A percentile compares a stretch with the other conserved stretches of the same genome.
Conservation (phyloP, 2,329 filamentous ascomycete genomes). For the Ophiostoma populinum region DNA sequence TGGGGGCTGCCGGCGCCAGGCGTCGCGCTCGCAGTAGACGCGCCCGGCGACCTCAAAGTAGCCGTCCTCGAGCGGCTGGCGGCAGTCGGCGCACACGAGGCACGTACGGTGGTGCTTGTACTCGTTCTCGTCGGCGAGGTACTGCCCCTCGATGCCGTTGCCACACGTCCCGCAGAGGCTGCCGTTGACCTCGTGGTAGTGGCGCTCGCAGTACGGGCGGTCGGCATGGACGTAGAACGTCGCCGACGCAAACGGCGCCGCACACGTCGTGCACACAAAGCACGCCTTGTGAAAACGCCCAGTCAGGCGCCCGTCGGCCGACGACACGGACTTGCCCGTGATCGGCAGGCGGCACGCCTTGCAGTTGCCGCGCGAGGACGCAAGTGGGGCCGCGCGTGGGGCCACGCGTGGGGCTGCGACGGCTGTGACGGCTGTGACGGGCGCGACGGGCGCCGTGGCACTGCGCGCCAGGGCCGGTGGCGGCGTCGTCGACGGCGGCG, state of each 20-base stretch:
- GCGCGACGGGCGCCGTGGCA: too few relatives aligned
- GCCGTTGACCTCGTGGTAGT: slow-evolving; percentile 84
- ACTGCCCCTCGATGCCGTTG: slow-evolving; percentile 81
- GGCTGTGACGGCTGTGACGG: too few relatives aligned
- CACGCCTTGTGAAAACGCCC: slow-evolving; percentile 91
- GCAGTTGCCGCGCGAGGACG: slow-evolving; percentile 51
- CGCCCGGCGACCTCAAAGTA: slow-evolving; percentile 78
- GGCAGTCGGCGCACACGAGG: slow-evolving; percentile 70
- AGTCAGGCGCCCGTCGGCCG: slow-evolving; percentile 77
- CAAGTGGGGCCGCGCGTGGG: not conserved
- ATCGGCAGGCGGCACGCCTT: slow-evolving; percentile 67
- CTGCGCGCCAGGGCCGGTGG: not conserved
- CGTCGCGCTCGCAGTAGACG: slow-evolving; percentile 78
- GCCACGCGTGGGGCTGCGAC: not conserved
- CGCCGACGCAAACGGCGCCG: slow-evolving; percentile 62
- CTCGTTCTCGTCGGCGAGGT: slow-evolving; percentile 62
- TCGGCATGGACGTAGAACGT: slow-evolving; percentile 88
- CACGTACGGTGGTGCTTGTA: slow-evolving; percentile 78
- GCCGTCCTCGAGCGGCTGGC: slow-evolving; percentile 55
- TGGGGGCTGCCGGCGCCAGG: slow-evolving; percentile 47
- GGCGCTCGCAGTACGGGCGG: slow-evolving; percentile 73
- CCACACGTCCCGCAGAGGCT: slow-evolving; percentile 70
- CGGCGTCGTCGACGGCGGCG: not conserved
- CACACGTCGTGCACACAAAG: slow-evolving; percentile 80
- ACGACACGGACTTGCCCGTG: slow-evolving; percentile 81